Evolutionary conservation across 164 flowering plant species (phyloP).

Genomic region (Stephania cephalantha): DNA sequence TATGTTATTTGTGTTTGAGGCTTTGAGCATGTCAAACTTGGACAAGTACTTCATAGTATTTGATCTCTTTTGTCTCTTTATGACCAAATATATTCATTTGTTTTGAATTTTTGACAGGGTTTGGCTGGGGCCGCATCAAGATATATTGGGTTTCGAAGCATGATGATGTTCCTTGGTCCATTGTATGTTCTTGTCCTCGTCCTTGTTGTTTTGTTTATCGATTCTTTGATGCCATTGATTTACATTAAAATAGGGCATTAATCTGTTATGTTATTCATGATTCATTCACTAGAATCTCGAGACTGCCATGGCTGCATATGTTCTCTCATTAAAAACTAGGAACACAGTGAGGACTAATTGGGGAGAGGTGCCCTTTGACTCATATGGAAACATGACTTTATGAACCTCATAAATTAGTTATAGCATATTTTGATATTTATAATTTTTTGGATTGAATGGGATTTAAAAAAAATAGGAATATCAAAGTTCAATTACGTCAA

Average conservation of each 20-base stretch:
- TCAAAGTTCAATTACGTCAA: too few species aligned
- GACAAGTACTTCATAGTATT: background rate
- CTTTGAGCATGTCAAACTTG: background rate
- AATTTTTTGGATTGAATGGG: too few species aligned
- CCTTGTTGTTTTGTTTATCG: background rate
- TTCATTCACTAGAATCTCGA: background rate
- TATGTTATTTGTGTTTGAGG: background rate
- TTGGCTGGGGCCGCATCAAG: conserved; percentile 70
- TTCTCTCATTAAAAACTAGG: too few species aligned
- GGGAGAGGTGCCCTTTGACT: too few species aligned
- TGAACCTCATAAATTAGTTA: too few species aligned
- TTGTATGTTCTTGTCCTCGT: conserved; percentile 38
- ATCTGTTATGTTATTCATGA: background rate
- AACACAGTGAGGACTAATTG: too few species aligned
- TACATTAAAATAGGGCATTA: background rate
- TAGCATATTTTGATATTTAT: too few species aligned
- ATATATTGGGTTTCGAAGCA: conserved; percentile 69
- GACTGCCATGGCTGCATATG: too few species aligned
- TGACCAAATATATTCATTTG: background rate
- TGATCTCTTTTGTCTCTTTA: background rate
- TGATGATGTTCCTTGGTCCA: conserved; percentile 75
- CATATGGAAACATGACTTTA: too few species aligned
- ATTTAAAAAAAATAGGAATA: too few species aligned
- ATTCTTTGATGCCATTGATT: background rate
- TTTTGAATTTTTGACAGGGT: conserved; percentile 45